phyloP scores from a whole-genome alignment of 805 yeast genomes.

The Hanseniaspora taiwanica region DNA sequence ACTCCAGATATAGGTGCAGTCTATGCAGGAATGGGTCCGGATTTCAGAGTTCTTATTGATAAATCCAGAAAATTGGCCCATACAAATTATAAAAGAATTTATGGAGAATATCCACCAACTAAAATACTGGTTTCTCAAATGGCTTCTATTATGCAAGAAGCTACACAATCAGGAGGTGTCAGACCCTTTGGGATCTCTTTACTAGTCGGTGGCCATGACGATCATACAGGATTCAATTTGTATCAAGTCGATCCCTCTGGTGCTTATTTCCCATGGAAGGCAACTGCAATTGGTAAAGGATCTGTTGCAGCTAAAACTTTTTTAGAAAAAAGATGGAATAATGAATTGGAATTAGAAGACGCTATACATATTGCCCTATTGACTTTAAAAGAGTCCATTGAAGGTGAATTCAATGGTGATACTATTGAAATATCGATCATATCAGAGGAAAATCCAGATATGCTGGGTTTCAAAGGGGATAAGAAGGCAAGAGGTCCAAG shows the following conservation, averaged over 20 bases:
- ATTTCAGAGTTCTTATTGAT: slow-evolving; percentile 86
- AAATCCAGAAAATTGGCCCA: slow-evolving; percentile 89
- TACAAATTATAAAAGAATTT: slow-evolving; percentile 80
- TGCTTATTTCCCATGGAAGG: slow-evolving; percentile 97
- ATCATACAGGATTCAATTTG: slow-evolving; percentile 55
- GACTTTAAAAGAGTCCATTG: slow-evolving; percentile 91
- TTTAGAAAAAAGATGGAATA: slow-evolving; percentile 96
- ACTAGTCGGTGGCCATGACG: slow-evolving; percentile 89
- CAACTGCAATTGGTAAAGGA: slow-evolving; percentile 96
- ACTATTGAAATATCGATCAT: slow-evolving; percentile 86
- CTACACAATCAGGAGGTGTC: slow-evolving; percentile 97
- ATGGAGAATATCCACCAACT: slow-evolving; percentile 96
- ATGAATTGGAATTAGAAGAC: slow-evolving; percentile 91
- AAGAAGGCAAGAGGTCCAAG: slow-evolving; percentile 73
- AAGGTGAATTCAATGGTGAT: slow-evolving; percentile 95
- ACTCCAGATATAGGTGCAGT: slow-evolving; percentile 97
- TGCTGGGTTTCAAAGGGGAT: slow-evolving; percentile 80
- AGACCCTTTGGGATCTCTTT: slow-evolving; percentile 97
- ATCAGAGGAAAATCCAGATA: slow-evolving; percentile 67
- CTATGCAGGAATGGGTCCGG: slow-evolving; percentile 98
- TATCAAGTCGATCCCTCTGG: slow-evolving; percentile 99
- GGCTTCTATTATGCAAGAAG: slow-evolving; percentile 94
- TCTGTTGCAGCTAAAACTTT: slow-evolving; percentile 94
- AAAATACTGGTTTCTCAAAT: slow-evolving; percentile 85
- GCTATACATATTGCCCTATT: slow-evolving; percentile 93